Conservation (phyloP, 768 basidiomycete genomes). For the Rhodosporidiobolus odoratus region DNA sequence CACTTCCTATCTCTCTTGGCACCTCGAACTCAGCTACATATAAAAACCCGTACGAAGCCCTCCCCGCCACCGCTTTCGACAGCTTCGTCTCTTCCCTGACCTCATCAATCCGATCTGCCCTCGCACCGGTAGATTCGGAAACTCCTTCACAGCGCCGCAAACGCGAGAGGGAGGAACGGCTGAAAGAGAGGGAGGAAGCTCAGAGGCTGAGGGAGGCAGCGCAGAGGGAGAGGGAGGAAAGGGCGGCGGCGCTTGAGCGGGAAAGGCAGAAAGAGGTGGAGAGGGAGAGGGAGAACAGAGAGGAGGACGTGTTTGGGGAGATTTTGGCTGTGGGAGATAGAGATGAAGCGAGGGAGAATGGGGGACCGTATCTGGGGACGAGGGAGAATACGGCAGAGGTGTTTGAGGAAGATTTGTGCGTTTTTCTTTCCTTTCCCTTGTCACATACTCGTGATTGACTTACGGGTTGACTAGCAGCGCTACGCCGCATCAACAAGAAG, state of each 20-base stretch:
- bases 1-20: neutral
- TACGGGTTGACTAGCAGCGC: neutral
- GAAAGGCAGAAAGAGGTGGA: slow-evolving; percentile 5
- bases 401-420: neutral
- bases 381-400: neutral
- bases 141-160: neutral
- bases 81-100: slow-evolving; percentile 6
- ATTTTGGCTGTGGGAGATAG: neutral
- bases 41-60: slow-evolving; percentile 8
- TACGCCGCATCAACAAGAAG: neutral
- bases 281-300: neutral
- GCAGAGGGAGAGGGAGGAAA: neutral
- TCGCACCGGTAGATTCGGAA: neutral
- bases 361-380: neutral
- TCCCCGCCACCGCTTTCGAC: slow-evolving; percentile 12
- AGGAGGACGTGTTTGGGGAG: neutral
- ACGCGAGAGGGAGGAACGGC: neutral
- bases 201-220: neutral
- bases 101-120: neutral
- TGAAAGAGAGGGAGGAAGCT: neutral
- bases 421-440: neutral
- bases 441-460: no score
- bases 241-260: neutral
- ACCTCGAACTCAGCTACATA: no score
- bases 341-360: neutral